Evolutionary conservation across 495 filamentous ascomycete genomes (phyloP), one percentile per base, ranked within the genome.

Genomic region (Tricharina praecox): DNA sequence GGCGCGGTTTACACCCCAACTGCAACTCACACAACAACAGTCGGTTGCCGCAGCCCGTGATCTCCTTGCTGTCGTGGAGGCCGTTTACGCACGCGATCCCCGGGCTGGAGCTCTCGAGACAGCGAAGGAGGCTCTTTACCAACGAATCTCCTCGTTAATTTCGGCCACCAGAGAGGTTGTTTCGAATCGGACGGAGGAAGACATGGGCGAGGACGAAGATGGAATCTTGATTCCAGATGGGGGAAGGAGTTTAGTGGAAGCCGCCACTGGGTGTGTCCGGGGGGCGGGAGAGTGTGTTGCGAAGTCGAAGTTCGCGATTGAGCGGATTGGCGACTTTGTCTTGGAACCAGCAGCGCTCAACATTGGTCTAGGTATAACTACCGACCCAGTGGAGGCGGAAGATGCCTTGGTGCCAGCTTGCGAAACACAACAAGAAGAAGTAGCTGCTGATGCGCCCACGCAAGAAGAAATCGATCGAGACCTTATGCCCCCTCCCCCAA

Each of bases 271-370:
- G 37, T 96, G 90, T 64, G 87, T 96, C 30, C 77, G 84, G 48
- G 78, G 81, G 25, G 85, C 85, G 43, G 87, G 87, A 13, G 87
- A 93, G 54, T 95, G 90, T 61, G 77, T 92, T 18, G 77, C 78
- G 3, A 86, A 85, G 62, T 79, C 86, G 20, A 84, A 81, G 54
- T 68, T 74, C 63, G 78, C 94, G 30, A 79, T 99, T 48, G 85
- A 93, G 64, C 70, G 79, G 40, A 85, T 90, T 51, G 92, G 90
- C 19, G 90, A 99, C 63, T 93, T 99, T 56, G 86, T 94, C 59
- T 74, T 93, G 46, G 79, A 84, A 36, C 45, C 41, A 46, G 32
- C 30, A 21, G 24, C 45, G 18, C 48, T 49, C 21, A 50, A 52
- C 2, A 40, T 54, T 30, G 55, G 51, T 16, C 52, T 58, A 35